Base-by-base conservation (phyloP, 2,329 filamentous ascomycete genomes). In the Sclerotinia glacialis region DNA sequence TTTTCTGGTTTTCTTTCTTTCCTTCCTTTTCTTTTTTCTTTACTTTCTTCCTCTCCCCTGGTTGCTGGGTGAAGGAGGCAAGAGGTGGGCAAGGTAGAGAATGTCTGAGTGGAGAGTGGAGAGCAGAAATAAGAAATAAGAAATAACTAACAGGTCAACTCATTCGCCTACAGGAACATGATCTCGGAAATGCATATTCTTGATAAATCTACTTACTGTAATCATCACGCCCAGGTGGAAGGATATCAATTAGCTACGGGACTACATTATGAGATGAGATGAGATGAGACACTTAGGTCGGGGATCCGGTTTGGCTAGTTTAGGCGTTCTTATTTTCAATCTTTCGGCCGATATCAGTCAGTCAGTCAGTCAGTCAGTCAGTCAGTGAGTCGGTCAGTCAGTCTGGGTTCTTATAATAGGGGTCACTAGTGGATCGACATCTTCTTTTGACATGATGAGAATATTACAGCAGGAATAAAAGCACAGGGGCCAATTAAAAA, bases 161-260 rank as follows among this genome's bases (percentile, higher is more conserved):
- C 60, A 71, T 59, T 12, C 12, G 6, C 14, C 54, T 11, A 34
- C 68, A 89, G 86, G 86, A 89, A 77, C 87, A 89, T 74, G 85
- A 88, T 72, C 80, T 89, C 77, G 87, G 87, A 56, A 89, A 89
- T 66, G 85, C 83, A 40, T 85, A 83, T 75, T 71, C 72, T n/a
- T 70, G 56, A 68, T 65, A 6, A 23, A 12, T n/a, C 12, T 12
- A 16, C 37, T 0, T 37, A 37, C 12, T 40, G 37, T 40, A 40
- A n/a, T 23, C n/a, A 18, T 5, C 21, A 16, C 5, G 8, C 4
- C 2, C 18, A 18, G 42, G 18, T 34, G 23, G 21, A 21, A 37
- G 56, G 23, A 44, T 31, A 60, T 47, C 5, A 2, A 26, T 4
- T 9, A 40, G 37, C 8, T 14, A 40, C 37, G 9, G 16, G 12